These are phyloP conservation scores for Nothopassalora personata DNA, from an alignment of 2,329 filamentous ascomycete genomes.

Conservation along the genomic window DNA sequence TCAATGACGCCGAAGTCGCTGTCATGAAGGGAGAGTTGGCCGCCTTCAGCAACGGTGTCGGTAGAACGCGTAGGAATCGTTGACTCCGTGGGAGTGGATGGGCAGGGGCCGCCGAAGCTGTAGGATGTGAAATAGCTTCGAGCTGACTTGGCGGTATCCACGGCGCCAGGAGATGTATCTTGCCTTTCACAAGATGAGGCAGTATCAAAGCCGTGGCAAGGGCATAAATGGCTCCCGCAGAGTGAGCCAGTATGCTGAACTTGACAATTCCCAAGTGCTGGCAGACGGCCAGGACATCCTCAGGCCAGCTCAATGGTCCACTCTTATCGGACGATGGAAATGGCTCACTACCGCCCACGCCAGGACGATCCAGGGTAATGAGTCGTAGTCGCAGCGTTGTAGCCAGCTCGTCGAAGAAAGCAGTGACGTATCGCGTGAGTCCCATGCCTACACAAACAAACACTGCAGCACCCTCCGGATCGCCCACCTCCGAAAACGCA, in stretches of 20 bases:
- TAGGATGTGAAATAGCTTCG: constrained; percentile 57
- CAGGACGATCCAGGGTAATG: constrained; percentile 89
- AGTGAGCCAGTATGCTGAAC: constrained; percentile 93
- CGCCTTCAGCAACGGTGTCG: constrained; percentile 84
- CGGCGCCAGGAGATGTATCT: constrained; percentile 88
- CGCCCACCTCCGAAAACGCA: constrained; percentile 94
- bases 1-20: constrained; percentile 62
- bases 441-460: constrained; percentile 99
- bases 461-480: constrained; percentile 83
- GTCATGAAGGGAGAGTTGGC: constrained; percentile 96
- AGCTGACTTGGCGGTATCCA: constrained; percentile 97
- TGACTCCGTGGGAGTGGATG: constrained; percentile 89
- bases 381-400: constrained; percentile 80
- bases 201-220: constrained; percentile 91
- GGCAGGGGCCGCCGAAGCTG: constrained; percentile 57
- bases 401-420: constrained; percentile 95
- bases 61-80: constrained; percentile 80
- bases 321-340: constrained; percentile 77
- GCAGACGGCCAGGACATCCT: constrained; percentile 90
- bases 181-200: constrained; percentile 89
- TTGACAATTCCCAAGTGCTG: constrained; percentile 87
- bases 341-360: constrained; percentile 84
- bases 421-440: constrained; percentile 87
- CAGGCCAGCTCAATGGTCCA: constrained; percentile 80
- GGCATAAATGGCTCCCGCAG: constrained; percentile 95